Percentiles rank a stretch among this genome's conserved stretches.
Conservation (phyloP, 768 basidiomycete genomes). For the Auriscalpium vulgare region DNA sequence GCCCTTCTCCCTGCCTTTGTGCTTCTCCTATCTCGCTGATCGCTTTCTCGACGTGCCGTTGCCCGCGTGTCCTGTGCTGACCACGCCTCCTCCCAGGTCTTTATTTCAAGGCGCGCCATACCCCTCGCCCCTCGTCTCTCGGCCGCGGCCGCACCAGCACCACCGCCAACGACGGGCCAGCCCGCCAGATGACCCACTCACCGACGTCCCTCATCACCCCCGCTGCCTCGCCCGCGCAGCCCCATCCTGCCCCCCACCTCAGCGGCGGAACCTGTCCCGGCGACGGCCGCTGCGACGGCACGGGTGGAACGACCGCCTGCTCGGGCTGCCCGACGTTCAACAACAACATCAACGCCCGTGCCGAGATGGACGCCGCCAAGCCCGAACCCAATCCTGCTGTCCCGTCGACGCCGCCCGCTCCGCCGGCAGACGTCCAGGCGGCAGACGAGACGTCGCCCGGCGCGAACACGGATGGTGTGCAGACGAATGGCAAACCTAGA, state of each 20-base stretch:
- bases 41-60: conserved; percentile 8
- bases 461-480: conserved; percentile 6
- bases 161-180: conserved; percentile 22
- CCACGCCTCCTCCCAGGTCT: conserved; percentile 42
- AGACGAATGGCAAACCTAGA: conserved; percentile 2
- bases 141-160: conserved; percentile 23
- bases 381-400: conserved; percentile 6
- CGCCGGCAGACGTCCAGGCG: conserved; percentile 12
- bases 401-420: conserved; percentile 19
- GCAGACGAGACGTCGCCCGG: conserved; percentile 6
- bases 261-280: conserved; percentile 85
- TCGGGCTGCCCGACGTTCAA: conserved; percentile 96
- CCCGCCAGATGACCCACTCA: conserved; percentile 22
- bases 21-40: conserved; percentile 14
- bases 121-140: conserved; percentile 61
- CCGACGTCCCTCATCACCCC: conserved; percentile 26
- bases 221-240: conserved; percentile 25
- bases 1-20: conserved; percentile 2
- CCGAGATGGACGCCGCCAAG: conserved; percentile 25
- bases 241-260: conserved; percentile 8
- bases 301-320: conserved; percentile 88
- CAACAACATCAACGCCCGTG: conserved; percentile 52
- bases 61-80: conserved; percentile 10
- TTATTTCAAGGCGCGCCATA: conserved; percentile 78
- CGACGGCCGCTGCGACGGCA: conserved; percentile 96